Base-by-base conservation (phyloP, 2,329 filamentous ascomycete genomes). In the Orbilia blumenaviensis region DNA sequence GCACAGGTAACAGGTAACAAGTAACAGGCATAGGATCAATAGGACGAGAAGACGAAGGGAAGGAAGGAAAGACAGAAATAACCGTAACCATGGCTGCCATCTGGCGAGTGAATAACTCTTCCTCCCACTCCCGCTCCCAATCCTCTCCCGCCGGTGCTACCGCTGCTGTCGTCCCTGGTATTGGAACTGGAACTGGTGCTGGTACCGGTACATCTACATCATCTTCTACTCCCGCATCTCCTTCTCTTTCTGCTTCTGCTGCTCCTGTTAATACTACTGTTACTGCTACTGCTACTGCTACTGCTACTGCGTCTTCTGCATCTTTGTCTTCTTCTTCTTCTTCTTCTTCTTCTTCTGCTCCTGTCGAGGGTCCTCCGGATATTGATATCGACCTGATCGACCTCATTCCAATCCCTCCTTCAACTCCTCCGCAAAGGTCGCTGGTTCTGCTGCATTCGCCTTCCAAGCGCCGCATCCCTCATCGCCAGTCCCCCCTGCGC, bases 141-240 rank as follows among this genome's bases (percentile, higher is more conserved):
- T 74, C 69, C n/a, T 74, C 62, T 58, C 69, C 71, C 56, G 71
- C 56, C 12, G 54, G n/a, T n/a, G n/a, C n/a, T n/a, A n/a, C n/a
- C n/a, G n/a, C n/a, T n/a, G n/a, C n/a, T n/a, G n/a, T n/a, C n/a
- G n/a, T n/a, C n/a, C n/a, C n/a, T n/a, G n/a, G n/a, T n/a, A n/a
- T n/a, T n/a, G n/a, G n/a, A n/a, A n/a, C n/a, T n/a, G n/a, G n/a
- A n/a, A n/a, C 54, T 27, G 66, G 12, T 14, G 60, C 14, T 23
- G 46, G 36, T 60, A 25, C 32, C 18, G 34, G 44, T 54, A 32
- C n/a, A n/a, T n/a, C n/a, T n/a, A n/a, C n/a, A n/a, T n/a, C n/a
- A n/a, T n/a, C 29, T 52, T 38, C 27, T 38, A n/a, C 3, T 6
- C 9, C 29, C 48, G 48, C 23, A 54, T n/a, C 56, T 25, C 14